These are phyloP conservation scores for Lentinula edodes DNA, from an alignment of 768 basidiomycete species.

Conservation along the genomic window DNA sequence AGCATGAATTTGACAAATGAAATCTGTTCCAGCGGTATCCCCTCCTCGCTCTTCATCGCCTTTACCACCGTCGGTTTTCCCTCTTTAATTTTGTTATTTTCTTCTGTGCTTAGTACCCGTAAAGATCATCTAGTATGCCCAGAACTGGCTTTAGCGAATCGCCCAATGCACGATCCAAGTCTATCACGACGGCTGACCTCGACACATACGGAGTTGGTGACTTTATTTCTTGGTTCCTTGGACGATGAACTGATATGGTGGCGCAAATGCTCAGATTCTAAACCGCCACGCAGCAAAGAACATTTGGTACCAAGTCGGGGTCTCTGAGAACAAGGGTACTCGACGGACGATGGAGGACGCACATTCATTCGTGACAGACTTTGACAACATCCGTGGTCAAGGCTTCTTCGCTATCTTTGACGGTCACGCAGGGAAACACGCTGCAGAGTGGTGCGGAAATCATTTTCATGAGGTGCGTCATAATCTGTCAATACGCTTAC, in stretches of 20 bases:
- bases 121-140: constrained; percentile 20
- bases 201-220: constrained; percentile 71
- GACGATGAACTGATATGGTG: neutral
- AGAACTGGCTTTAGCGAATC: constrained; percentile 45
- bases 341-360: constrained; percentile 96
- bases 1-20: neutral
- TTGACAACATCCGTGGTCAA: constrained; percentile 84
- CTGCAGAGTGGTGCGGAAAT: constrained; percentile 97
- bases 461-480: constrained; percentile 84
- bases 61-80: neutral
- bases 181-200: constrained; percentile 70
- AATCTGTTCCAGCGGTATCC: neutral
- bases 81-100: neutral
- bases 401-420: constrained; percentile 99
- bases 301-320: constrained; percentile 62
- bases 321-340: constrained; percentile 82
- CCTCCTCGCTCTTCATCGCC: neutral
- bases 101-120: neutral
- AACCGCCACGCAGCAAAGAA: constrained; percentile 72
- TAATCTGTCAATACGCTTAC: constrained; percentile 1
- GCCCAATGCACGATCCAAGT: constrained; percentile 77
- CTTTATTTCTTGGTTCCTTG: neutral
- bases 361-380: constrained; percentile 95
- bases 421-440: constrained; percentile 97
- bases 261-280: constrained; percentile 42